Conservation (phyloP, 164 flowering plant genomes). For the Liquidambar formosana region DNA sequence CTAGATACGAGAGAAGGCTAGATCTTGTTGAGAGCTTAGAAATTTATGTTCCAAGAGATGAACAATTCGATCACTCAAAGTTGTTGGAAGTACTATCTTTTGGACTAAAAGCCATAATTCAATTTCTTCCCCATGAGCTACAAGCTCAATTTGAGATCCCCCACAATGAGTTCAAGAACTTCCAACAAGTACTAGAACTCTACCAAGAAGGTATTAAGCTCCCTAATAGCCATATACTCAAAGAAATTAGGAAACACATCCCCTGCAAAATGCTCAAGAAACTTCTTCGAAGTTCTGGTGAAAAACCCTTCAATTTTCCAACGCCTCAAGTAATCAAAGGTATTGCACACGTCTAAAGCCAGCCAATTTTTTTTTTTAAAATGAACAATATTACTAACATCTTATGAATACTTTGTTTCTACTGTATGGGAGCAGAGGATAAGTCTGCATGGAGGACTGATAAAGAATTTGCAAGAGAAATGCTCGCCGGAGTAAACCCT, state of each 20-base stretch:
- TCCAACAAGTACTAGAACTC: too few relatives aligned
- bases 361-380: neutral
- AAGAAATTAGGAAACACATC: constrained; percentile 31
- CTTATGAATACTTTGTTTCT: neutral
- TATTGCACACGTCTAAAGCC: constrained; percentile 11
- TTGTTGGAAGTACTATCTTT: constrained; percentile 50
- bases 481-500: too few relatives aligned
- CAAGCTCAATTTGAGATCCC: constrained; percentile 44
- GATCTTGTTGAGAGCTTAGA: constrained; percentile 30
- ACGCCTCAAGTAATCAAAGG: constrained; percentile 77
- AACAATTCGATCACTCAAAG: constrained; percentile 52
- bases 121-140: constrained; percentile 48
- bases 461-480: too few relatives aligned
- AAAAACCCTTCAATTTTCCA: constrained; percentile 49
- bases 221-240: constrained; percentile 31
- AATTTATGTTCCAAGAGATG: constrained; percentile 60
- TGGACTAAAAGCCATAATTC: constrained; percentile 46
- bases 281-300: constrained; percentile 44
- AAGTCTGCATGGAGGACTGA: constrained; percentile 72
- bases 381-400: too few relatives aligned
- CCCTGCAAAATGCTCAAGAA: constrained; percentile 52
- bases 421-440: constrained; percentile 36
- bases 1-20: constrained; percentile 44
- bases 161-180: constrained; percentile 47
- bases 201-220: constrained; percentile 45